These are phyloP conservation scores for Gyromitra esculenta DNA, from an alignment of 2,329 filamentous ascomycete genomes.

Conservation along the genomic window DNA sequence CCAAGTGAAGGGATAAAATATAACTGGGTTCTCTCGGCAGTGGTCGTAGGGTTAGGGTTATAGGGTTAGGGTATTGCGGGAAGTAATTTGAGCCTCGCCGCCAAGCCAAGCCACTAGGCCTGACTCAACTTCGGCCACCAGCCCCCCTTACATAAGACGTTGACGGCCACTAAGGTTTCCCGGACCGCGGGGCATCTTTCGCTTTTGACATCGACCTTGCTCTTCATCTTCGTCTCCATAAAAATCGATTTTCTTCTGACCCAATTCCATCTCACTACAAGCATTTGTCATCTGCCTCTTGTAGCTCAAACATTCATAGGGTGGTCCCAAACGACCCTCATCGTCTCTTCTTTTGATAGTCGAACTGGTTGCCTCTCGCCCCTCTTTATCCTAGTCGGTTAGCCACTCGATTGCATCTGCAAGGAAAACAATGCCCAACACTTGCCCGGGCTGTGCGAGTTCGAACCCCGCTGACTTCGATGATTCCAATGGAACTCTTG, in stretches of 20 bases:
- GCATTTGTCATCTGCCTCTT: slow-evolving; percentile 10
- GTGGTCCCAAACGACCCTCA: slow-evolving; percentile 13
- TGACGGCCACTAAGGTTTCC: slow-evolving; percentile 18
- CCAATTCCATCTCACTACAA: slow-evolving; percentile 22
- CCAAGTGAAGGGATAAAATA: background rate
- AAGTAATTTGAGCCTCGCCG: slow-evolving; percentile 19
- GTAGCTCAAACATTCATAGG: slow-evolving; percentile 32
- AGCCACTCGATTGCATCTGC: slow-evolving; percentile 37
- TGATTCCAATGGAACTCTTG: slow-evolving; percentile 60
- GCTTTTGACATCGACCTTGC: slow-evolving; percentile 26
- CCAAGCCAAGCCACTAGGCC: slow-evolving; percentile 19
- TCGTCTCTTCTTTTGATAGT: slow-evolving; percentile 38
- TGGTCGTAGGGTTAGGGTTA: background rate
- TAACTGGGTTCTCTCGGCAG: background rate
- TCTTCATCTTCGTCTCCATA: slow-evolving; percentile 41
- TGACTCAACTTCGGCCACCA: slow-evolving; percentile 12
- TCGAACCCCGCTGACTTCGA: slow-evolving; percentile 56
- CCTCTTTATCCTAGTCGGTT: slow-evolving; percentile 49
- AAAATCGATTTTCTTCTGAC: slow-evolving; percentile 22
- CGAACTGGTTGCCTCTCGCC: slow-evolving; percentile 47
- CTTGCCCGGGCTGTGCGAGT: slow-evolving; percentile 54
- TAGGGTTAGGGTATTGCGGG: slow-evolving; percentile 20
- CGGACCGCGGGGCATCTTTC: slow-evolving; percentile 40
- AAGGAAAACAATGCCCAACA: slow-evolving; percentile 46
- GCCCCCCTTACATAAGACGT: slow-evolving; percentile 34